Evolutionary conservation across 2,329 filamentous ascomycete species (phyloP).

Genomic region (Paecilomyces dactylethromorphus): DNA sequence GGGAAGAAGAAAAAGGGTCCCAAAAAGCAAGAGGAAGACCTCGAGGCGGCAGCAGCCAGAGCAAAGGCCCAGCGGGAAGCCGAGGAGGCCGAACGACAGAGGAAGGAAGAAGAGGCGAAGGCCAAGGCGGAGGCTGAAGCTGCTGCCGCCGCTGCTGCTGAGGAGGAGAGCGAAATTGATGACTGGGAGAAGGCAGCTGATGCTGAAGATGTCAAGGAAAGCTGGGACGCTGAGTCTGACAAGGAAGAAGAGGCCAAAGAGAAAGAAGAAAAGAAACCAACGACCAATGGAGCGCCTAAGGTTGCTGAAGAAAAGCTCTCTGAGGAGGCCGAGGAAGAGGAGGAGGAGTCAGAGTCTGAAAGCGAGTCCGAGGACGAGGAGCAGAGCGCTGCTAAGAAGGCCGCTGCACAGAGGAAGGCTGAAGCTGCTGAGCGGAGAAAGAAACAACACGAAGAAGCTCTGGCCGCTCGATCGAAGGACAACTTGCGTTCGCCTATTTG

Average conservation of each 20-base stretch:
- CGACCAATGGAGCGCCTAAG: slow-evolving; percentile 20
- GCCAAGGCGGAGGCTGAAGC: slow-evolving; percentile 73
- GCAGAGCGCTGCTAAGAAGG: slow-evolving; percentile 63
- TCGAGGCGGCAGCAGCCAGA: slow-evolving; percentile 42
- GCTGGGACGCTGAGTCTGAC: slow-evolving; percentile 68
- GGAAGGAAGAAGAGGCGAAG: slow-evolving; percentile 59
- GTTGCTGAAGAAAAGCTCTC: slow-evolving; percentile 12
- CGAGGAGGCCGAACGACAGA: slow-evolving; percentile 50
- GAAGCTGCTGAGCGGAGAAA: slow-evolving; percentile 84
- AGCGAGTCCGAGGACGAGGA: slow-evolving; percentile 55
- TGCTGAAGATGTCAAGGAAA: slow-evolving; percentile 76
- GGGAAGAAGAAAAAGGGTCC: slow-evolving; percentile 73
- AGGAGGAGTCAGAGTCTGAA: slow-evolving; percentile 39
- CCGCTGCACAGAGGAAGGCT: slow-evolving; percentile 71
- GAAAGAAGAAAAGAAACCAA: slow-evolving; percentile 45
- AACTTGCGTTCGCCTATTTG: slow-evolving; percentile 96
- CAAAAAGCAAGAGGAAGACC: slow-evolving; percentile 53
- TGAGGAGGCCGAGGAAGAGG: slow-evolving; percentile 16
- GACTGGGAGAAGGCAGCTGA: slow-evolving; percentile 85
- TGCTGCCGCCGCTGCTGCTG: slow-evolving; percentile 55
- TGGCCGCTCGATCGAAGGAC: slow-evolving; percentile 87
- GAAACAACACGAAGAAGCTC: slow-evolving; percentile 82
- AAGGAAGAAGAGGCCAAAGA: slow-evolving; percentile 64
- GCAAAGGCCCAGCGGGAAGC: slow-evolving; percentile 36
- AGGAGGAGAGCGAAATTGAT: slow-evolving; percentile 55